Evolutionary conservation across 441 rosid species (phyloP).

Genomic region (Arabidopsis hybrid): DNA sequence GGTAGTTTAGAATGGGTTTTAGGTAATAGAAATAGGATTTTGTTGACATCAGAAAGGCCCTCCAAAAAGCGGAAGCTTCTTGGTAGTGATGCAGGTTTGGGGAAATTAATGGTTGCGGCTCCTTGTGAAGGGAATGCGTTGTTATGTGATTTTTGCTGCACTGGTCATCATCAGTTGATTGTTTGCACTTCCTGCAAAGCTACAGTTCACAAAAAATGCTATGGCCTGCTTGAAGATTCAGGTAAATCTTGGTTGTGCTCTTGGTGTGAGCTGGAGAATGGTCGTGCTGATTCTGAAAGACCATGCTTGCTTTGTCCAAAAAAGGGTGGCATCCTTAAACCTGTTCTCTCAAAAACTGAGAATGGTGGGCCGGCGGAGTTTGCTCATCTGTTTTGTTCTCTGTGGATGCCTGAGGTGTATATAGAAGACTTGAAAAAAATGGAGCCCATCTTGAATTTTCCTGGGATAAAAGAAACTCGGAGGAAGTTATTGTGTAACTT

Average conservation of each 20-base stretch:
- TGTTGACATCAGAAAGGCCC: conserved; percentile 88
- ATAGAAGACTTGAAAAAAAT: conserved; percentile 70
- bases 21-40: conserved; percentile 77
- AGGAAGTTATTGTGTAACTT: conserved; percentile 75
- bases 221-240: conserved; percentile 69
- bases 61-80: conserved; percentile 87
- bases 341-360: conserved; percentile 51
- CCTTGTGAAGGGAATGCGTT: conserved; percentile 69
- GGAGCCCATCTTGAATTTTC: conserved; percentile 82
- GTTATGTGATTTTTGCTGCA: conserved; percentile 82
- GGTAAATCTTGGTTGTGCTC: conserved; percentile 81
- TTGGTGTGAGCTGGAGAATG: conserved; percentile 72
- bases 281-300: conserved; percentile 48
- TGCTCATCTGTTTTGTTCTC: conserved; percentile 93
- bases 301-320: conserved; percentile 87
- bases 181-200: conserved; percentile 86
- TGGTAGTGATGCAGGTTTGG: conserved; percentile 85
- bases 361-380: conserved; percentile 54
- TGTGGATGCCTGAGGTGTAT: conserved; percentile 91
- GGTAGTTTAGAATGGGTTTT: conserved; percentile 84
- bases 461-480: conserved; percentile 69
- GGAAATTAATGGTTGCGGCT: conserved; percentile 64
- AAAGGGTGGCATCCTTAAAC: conserved; percentile 89
- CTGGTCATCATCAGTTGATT: conserved; percentile 60
- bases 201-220: conserved; percentile 80